Evolutionary conservation across 306 rosid species (phyloP).

Genomic region (Styphnolobium japonicum): DNA sequence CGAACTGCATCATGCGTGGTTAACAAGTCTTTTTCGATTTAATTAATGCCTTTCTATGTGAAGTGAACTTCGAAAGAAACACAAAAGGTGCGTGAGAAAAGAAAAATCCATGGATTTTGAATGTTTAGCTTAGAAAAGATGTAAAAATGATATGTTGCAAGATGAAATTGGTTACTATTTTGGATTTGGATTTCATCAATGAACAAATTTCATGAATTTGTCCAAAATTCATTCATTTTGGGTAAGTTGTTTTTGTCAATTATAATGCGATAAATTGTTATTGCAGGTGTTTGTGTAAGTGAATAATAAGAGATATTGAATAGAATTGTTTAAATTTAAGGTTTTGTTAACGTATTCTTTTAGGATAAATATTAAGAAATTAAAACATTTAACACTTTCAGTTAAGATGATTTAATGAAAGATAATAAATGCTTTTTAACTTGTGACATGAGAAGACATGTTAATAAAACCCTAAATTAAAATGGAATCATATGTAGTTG

Average conservation of each 20-base stretch:
- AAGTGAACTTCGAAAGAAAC: not conserved
- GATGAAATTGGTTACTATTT: not conserved
- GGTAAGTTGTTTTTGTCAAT: not conserved
- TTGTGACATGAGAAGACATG: too few relatives aligned
- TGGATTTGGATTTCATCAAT: not conserved
- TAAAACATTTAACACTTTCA: too few relatives aligned
- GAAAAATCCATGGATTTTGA: not conserved
- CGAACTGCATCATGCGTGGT: not conserved
- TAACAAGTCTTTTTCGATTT: slow-evolving; percentile 12
- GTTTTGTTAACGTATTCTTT: too few relatives aligned
- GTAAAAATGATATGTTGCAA: not conserved
- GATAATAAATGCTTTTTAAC: too few relatives aligned
- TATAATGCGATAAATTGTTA: not conserved
- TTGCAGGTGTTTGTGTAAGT: too few relatives aligned
- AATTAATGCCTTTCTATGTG: not conserved
- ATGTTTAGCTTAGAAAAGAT: not conserved
- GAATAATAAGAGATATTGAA: too few relatives aligned
- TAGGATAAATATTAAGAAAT: too few relatives aligned
- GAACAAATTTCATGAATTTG: not conserved
- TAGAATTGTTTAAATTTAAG: too few relatives aligned
- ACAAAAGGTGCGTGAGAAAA: not conserved
- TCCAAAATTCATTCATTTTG: not conserved
- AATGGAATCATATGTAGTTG: too few relatives aligned
- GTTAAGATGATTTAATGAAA: too few relatives aligned
- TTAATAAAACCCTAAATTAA: too few relatives aligned